Conservation (phyloP, 352 stramenopile species). For the Globisporangium paroecandrum region DNA sequence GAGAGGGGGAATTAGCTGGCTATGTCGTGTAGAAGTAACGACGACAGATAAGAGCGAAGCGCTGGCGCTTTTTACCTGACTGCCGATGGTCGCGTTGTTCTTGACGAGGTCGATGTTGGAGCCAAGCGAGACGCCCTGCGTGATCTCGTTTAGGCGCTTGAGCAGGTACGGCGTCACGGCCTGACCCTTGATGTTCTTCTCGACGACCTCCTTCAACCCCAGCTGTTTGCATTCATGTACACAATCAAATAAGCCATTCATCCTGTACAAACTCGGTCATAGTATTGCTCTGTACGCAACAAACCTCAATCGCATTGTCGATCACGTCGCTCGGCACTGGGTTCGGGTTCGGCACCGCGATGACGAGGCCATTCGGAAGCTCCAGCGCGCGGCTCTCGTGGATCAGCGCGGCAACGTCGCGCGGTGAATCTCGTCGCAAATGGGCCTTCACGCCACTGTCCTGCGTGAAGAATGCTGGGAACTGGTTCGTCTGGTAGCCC, state of each 20-base stretch:
- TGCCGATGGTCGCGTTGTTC: constrained; percentile 95
- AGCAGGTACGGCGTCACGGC: constrained; percentile 92
- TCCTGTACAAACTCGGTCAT: too few species aligned
- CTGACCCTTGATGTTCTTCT: constrained; percentile 88
- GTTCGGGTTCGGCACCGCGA: constrained; percentile 88
- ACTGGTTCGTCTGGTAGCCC: constrained; percentile 90
- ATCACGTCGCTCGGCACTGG: constrained; percentile 84
- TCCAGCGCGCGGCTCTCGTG: constrained; percentile 70
- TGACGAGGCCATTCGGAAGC: constrained; percentile 81
- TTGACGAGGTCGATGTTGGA: constrained; percentile 97
- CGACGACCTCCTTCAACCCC: constrained; percentile 81
- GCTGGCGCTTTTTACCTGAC: constrained; percentile 61
- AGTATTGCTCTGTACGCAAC: not conserved
- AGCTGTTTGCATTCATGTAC: constrained; percentile 20
- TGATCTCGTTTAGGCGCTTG: constrained; percentile 92
- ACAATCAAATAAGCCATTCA: too few species aligned
- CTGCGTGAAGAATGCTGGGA: constrained; percentile 98
- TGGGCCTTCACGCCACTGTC: constrained; percentile 87
- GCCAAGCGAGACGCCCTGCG: constrained; percentile 85
- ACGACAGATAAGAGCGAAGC: not conserved
- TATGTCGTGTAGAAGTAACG: too few species aligned
- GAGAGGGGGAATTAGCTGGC: too few species aligned
- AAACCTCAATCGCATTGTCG: constrained; percentile 87
- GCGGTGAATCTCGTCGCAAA: constrained; percentile 77
- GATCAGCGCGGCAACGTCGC: constrained; percentile 86